phyloP scores from a whole-genome alignment of 805 yeast genomes.

The Sungouiella thailandica region DNA sequence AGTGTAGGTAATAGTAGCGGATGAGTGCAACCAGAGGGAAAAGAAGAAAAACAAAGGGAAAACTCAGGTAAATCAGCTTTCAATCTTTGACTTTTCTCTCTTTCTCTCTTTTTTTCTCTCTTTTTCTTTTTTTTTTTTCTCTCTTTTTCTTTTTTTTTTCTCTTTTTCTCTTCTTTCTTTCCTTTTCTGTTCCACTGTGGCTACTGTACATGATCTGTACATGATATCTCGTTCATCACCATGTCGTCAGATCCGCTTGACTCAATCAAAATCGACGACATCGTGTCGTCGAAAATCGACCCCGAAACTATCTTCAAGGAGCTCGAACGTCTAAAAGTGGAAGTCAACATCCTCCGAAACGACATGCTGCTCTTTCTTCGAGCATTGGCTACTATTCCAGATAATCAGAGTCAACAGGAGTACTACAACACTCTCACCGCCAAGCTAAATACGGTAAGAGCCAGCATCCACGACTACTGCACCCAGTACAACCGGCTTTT shows the following conservation, averaged over 20 bases:
- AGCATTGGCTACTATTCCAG: slow-evolving; percentile 31
- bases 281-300: slow-evolving; percentile 38
- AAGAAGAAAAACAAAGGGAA: too few species aligned
- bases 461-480: slow-evolving; percentile 39
- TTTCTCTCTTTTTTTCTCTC: too few species aligned
- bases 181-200: too few species aligned
- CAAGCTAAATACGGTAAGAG: slow-evolving; percentile 33
- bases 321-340: slow-evolving; percentile 36
- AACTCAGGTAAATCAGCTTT: too few species aligned
- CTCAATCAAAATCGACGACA: slow-evolving; percentile 37
- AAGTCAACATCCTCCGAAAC: slow-evolving; percentile 37
- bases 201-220: background rate
- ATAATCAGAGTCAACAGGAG: slow-evolving; percentile 30
- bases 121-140: too few species aligned
- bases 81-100: too few species aligned
- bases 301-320: slow-evolving; percentile 40
- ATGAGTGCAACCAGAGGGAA: too few species aligned
- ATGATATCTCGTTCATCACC: background rate
- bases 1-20: too few species aligned
- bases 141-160: too few species aligned
- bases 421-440: slow-evolving; percentile 33
- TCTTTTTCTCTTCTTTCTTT: too few species aligned
- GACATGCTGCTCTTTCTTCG: slow-evolving; percentile 36
- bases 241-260: slow-evolving; percentile 15
- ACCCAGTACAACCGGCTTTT: slow-evolving; percentile 40